Evolutionary conservation across 2,329 filamentous ascomycete genomes (phyloP), one percentile per base, ranked within the genome.

Genomic region (Tothia fuscella): DNA sequence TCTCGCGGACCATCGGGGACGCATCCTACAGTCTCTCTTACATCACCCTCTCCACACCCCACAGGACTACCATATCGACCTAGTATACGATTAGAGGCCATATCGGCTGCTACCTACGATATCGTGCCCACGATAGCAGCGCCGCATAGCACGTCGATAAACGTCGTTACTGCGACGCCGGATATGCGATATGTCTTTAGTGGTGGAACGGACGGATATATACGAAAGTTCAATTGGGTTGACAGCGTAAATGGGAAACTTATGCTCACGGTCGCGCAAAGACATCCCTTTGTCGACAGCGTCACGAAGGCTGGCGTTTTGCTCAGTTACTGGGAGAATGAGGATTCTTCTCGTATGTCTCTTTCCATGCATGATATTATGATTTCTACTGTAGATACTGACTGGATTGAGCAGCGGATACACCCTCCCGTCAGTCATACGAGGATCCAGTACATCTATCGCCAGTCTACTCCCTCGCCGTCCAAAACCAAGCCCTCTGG

Each of bases 251-350:
- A 98, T 57, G 87, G 87, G 49, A 95, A 94, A 63, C 76, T 91
- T 25, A 79, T 89, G 46, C 67, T 98, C 52, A 98, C 91, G 0
- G 91, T 98, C 5, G 91, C 91, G 24, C 91, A 98, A 64, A 74
- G 84, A 37, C 91, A 98, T 57, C 91, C 91, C 0, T 98, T 96
- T 53, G 91, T 98, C 30, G 91, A 98, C 58, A 94, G 85, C 52
- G 91, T 98, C 32, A 85, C 86, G 43, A 98, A 98, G 61, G 88
- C 89, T 2, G 91, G 88, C 1, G 84, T 94, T 5, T 65, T 96
- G 38, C 80, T 95, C 73, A 93, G 84, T 39, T 98, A 98, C 60
- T 98, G 91, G 91, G 91, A 95, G 60, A 98, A 96, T 53, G 88
- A 95, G 58, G 89, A 98, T 56, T 75, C 77, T 2, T 62, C 64